These are phyloP conservation scores for Sporothrix variecibatus DNA, from an alignment of 2,329 filamentous ascomycete species.

Conservation along the genomic window DNA sequence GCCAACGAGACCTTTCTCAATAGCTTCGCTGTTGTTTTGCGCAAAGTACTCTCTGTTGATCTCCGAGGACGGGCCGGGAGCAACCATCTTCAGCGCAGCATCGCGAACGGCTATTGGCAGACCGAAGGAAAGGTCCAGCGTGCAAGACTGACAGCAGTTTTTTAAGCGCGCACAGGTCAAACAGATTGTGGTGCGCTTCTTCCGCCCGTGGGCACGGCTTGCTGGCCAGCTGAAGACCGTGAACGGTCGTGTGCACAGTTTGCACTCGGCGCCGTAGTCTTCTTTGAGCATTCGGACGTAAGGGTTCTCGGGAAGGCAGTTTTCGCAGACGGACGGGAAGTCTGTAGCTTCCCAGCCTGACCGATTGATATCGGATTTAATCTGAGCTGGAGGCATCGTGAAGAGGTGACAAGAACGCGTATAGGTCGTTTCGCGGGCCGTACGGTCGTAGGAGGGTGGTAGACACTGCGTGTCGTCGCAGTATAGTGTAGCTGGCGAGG, in stretches of 20 bases:
- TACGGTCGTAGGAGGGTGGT: no score
- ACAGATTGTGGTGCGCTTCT: slow-evolving; percentile 93
- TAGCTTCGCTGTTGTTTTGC: slow-evolving; percentile 93
- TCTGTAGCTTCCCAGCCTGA: slow-evolving; percentile 95
- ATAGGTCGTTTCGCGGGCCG: background rate
- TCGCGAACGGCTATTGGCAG: slow-evolving; percentile 93
- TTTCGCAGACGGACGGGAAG: slow-evolving; percentile 87
- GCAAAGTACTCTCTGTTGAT: slow-evolving; percentile 98
- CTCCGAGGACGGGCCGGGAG: slow-evolving; percentile 84
- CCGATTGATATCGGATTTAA: slow-evolving; percentile 93
- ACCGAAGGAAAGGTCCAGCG: slow-evolving; percentile 95
- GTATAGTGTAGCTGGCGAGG: background rate
- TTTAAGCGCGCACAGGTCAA: slow-evolving; percentile 95
- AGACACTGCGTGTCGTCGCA: background rate
- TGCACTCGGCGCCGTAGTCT: slow-evolving; percentile 86
- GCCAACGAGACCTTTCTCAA: slow-evolving; percentile 80
- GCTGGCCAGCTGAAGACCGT: slow-evolving; percentile 95
- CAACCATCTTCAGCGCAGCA: slow-evolving; percentile 96
- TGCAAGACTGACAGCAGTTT: slow-evolving; percentile 98
- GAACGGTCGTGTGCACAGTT: slow-evolving; percentile 89
- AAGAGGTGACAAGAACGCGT: background rate
- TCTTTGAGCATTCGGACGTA: slow-evolving; percentile 99
- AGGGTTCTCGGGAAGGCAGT: slow-evolving; percentile 91
- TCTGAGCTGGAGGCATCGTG: slow-evolving; percentile 68
- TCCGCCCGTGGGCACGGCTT: slow-evolving; percentile 81